Base-by-base conservation (phyloP, 2,329 filamentous ascomycete species). In the Domatiomyces catenatus region DNA sequence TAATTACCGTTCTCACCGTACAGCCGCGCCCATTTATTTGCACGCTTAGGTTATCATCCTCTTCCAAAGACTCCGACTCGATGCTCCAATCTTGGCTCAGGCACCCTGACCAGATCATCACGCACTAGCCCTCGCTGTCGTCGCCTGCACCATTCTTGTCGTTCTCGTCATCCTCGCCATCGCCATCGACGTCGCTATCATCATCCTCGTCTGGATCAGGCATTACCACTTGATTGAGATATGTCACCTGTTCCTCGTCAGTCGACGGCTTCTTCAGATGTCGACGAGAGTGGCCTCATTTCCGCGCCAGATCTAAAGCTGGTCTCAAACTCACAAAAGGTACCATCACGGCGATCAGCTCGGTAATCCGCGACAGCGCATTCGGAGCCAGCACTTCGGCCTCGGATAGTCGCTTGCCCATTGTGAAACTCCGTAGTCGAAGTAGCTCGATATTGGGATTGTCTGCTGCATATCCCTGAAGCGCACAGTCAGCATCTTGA, bases 381-480 rank as follows among this genome's bases (percentile, higher is more conserved):
- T 79, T 70, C 46, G 76, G 69, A 45, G 74, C 72, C 36, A 80
- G 71, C 18, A 94, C 72, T 46, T 85, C 71, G 8, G 73, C 66
- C 59, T 89, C 86, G 10, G 73, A 64, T 36, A 94, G 67, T 62
- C 79, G 79, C 52, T 73, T 80, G 39, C 79, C 75, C 19, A 93
- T 67, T 0, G 84, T 89, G 64, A 84, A 94, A 64, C 82, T 92
- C 54, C 81, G 77, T 61, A 95, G 73, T 59, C 87, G 84, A 50
- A 94, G 72, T 48, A 95, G 74, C 50, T 81, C 79, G 60, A 94
- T 88, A 58, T 94, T 84, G 43, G 76, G 71, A 63, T 94, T 85
- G 52, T 85, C 80, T 18, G 76, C 74, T 44, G 78, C 71, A 62
- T 84, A 94, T 46, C 84, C 86, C 83, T 90, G 62, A 47, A 8